A percentile compares a stretch with the other conserved stretches of the same genome.
phyloP scores from a whole-genome alignment of 2,329 filamentous ascomycete species.

The Macroventuria anomochaeta region DNA sequence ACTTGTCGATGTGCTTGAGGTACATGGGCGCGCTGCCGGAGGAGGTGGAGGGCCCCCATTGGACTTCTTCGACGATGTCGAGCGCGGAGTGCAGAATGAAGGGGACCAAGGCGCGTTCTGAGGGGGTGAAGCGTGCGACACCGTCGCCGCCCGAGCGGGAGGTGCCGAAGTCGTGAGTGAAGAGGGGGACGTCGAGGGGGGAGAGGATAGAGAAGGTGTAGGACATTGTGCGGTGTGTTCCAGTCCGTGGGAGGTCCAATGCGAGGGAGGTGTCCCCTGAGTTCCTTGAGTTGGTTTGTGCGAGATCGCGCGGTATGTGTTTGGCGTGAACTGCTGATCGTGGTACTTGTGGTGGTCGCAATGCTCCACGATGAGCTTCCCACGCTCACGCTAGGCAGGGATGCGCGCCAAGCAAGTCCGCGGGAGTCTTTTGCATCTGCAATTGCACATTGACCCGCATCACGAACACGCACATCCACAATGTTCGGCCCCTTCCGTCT shows the following conservation, averaged over 20 bases:
- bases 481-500: constrained; percentile 52
- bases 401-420: constrained; percentile 40
- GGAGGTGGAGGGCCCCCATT: constrained; percentile 70
- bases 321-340: background rate
- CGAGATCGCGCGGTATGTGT: background rate
- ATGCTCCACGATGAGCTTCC: constrained; percentile 24
- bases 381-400: constrained; percentile 36
- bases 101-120: constrained; percentile 92
- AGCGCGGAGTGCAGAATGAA: constrained; percentile 94
- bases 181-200: constrained; percentile 93
- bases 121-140: constrained; percentile 83
- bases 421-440: constrained; percentile 36
- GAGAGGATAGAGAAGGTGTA: constrained; percentile 99
- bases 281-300: too few relatives aligned
- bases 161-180: constrained; percentile 96
- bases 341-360: background rate
- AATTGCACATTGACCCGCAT: constrained; percentile 18
- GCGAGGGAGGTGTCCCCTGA: too few relatives aligned
- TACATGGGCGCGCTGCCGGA: constrained; percentile 66
- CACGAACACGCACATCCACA: constrained; percentile 28
- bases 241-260: background rate
- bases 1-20: constrained; percentile 94
- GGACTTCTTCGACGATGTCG: constrained; percentile 94
- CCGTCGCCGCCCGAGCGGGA: constrained; percentile 96
- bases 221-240: constrained; percentile 69